Evolutionary conservation across 2,329 filamentous ascomycete genomes (phyloP).

Genomic region (Aspergillus alliaceus): DNA sequence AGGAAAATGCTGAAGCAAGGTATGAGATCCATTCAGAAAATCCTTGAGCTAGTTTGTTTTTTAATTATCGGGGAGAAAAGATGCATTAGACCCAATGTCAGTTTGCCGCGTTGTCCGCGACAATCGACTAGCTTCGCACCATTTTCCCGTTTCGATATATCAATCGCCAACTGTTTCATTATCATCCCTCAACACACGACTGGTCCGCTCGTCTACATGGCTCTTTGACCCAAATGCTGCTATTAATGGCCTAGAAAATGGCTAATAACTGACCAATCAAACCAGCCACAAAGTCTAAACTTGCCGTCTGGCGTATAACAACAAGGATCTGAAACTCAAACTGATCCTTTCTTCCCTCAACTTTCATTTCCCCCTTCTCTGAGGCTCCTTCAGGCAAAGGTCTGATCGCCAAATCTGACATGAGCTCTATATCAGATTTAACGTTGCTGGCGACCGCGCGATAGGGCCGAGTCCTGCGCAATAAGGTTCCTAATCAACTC

Average conservation of each 20-base stretch:
- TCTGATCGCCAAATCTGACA: conserved; percentile 9
- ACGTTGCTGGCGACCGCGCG: background rate
- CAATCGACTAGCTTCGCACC: background rate
- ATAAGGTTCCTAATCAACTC: background rate
- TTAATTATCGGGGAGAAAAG: too few relatives aligned
- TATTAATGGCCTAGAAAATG: background rate
- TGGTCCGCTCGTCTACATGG: background rate
- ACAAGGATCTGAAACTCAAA: background rate
- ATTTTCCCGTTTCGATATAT: background rate
- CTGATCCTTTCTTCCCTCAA: background rate
- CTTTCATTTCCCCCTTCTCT: background rate
- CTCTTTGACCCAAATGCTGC: too few relatives aligned
- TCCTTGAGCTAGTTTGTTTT: too few relatives aligned
- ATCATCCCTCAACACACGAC: background rate
- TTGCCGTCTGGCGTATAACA: background rate
- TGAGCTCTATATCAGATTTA: background rate
- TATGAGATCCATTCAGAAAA: background rate
- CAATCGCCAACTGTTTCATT: background rate
- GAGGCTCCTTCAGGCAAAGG: conserved; percentile 1
- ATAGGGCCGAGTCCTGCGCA: background rate
- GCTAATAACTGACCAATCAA: background rate
- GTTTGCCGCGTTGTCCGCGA: background rate
- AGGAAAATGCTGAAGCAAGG: background rate
- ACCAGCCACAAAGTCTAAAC: background rate
- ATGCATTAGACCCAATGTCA: background rate